These are phyloP conservation scores for Anthoceros angustus DNA, from an alignment of 225 moss, liverwort and hornwort species.

Conservation along the genomic window DNA sequence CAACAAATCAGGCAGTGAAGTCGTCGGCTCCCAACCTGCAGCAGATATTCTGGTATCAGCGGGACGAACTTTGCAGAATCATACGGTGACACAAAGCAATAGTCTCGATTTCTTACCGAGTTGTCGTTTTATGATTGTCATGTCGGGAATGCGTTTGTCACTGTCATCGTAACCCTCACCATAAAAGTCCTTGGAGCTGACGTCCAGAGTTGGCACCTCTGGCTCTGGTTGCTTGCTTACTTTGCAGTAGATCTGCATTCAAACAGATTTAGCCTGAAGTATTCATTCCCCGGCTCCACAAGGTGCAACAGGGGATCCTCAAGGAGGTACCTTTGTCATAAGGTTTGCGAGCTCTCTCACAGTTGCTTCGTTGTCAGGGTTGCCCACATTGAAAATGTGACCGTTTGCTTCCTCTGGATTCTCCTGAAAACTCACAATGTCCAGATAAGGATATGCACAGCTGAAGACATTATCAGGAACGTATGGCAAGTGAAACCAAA, in stretches of 20 bases:
- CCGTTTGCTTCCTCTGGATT: conserved; percentile 39
- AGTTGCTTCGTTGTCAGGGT: conserved; percentile 31
- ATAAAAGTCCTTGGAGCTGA: conserved; percentile 32
- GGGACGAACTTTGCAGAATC: neutral
- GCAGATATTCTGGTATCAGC: neutral
- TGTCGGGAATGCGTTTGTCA: conserved; percentile 39
- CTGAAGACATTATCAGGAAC: neutral
- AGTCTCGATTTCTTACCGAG: conserved; percentile 13
- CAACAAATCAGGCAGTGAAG: conserved; percentile 32
- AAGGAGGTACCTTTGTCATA: conserved; percentile 29
- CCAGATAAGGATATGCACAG: neutral
- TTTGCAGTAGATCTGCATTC: conserved; percentile 24
- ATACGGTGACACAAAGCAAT: neutral
- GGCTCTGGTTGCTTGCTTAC: conserved; percentile 27
- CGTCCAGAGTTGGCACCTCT: conserved; percentile 24
- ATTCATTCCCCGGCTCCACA: too few species aligned
- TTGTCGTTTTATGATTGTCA: conserved; percentile 25
- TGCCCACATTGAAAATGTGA: conserved; percentile 45
- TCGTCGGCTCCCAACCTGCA: conserved; percentile 39
- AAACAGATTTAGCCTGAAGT: neutral
- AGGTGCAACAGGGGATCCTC: neutral
- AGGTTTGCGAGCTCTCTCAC: conserved; percentile 37
- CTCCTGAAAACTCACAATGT: conserved; percentile 17
- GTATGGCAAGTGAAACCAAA: neutral
- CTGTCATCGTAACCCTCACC: conserved; percentile 41